A percentile compares a stretch with the other conserved stretches of the same genome.
These are phyloP conservation scores for Aspergillus fumigatus DNA, from an alignment of 2,329 filamentous ascomycete species.

Conservation along the genomic window DNA sequence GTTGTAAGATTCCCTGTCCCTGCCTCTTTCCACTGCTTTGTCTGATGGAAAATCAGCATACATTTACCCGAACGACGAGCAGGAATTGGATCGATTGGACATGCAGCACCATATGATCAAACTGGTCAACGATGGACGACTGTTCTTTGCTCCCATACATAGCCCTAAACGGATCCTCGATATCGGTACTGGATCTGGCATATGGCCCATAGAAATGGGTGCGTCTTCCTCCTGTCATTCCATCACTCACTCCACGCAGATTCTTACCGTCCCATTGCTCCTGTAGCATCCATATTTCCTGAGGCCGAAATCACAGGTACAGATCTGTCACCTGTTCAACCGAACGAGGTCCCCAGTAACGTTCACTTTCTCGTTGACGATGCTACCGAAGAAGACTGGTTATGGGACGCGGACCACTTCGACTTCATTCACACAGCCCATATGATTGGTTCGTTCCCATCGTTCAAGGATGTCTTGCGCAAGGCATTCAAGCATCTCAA, in stretches of 20 bases:
- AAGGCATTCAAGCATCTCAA: constrained; percentile 50
- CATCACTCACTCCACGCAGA: constrained; percentile 7
- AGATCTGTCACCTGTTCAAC: constrained; percentile 65
- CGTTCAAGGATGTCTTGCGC: constrained; percentile 53
- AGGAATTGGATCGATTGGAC: constrained; percentile 53
- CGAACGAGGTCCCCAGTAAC: constrained; percentile 63
- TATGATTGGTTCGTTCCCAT: constrained; percentile 54
- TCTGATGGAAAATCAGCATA: constrained; percentile 27
- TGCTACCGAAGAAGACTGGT: constrained; percentile 57
- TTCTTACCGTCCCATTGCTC: constrained; percentile 18
- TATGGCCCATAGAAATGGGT: constrained; percentile 67
- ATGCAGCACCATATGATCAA: constrained; percentile 53
- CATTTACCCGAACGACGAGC: constrained; percentile 50
- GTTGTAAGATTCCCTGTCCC: constrained; percentile 26
- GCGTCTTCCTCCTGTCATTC: constrained; percentile 11
- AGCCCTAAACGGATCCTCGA: constrained; percentile 50
- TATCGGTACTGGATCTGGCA: constrained; percentile 58
- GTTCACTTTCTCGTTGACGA: constrained; percentile 73
- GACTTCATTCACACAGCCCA: constrained; percentile 59
- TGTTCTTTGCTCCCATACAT: constrained; percentile 46
- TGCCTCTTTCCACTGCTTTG: not conserved
- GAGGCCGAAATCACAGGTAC: constrained; percentile 57
- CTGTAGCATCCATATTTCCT: constrained; percentile 46
- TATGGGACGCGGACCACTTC: constrained; percentile 47
- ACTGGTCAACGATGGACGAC: constrained; percentile 40